These are phyloP conservation scores for Friedmanniomyces endolithicus DNA, from an alignment of 495 filamentous ascomycete species.

Conservation along the genomic window DNA sequence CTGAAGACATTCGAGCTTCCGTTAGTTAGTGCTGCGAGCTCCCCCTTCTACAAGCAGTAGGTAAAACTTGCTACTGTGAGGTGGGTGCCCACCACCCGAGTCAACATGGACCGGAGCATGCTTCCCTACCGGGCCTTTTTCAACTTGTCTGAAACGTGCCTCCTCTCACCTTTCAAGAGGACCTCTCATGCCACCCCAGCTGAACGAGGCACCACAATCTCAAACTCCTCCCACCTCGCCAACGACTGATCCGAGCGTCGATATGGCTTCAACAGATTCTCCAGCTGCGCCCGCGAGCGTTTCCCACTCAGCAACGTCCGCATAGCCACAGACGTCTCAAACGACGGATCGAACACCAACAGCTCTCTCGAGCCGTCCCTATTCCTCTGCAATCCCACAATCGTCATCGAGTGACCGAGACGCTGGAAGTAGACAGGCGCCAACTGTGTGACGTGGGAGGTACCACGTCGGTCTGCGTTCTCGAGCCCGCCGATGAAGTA, in stretches of 20 bases:
- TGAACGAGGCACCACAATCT: conserved; percentile 36
- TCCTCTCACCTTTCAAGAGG: neutral
- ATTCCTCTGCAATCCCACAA: conserved; percentile 69
- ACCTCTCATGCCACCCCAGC: neutral
- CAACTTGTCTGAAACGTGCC: neutral
- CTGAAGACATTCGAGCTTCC: neutral
- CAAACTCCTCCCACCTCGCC: conserved; percentile 59
- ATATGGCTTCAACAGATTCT: conserved; percentile 54
- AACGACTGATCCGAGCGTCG: conserved; percentile 55
- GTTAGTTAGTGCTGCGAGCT: too few species aligned
- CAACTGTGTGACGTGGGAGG: conserved; percentile 44
- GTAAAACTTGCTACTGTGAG: neutral
- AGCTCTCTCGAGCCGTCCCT: conserved; percentile 55
- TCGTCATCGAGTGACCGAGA: conserved; percentile 80
- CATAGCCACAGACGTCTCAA: conserved; percentile 54
- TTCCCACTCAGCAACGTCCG: conserved; percentile 21
- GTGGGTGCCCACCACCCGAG: too few species aligned
- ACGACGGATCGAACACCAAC: conserved; percentile 83
- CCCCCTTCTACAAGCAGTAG: neutral
- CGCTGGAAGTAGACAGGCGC: conserved; percentile 91
- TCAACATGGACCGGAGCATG: too few species aligned
- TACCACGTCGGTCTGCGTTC: neutral
- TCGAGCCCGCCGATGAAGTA: conserved; percentile 53
- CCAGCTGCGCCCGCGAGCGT: conserved; percentile 37
- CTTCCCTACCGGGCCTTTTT: too few species aligned